Conservation (phyloP, 1,139 yeast species). For the Hemisphaericaspora subhashii region DNA sequence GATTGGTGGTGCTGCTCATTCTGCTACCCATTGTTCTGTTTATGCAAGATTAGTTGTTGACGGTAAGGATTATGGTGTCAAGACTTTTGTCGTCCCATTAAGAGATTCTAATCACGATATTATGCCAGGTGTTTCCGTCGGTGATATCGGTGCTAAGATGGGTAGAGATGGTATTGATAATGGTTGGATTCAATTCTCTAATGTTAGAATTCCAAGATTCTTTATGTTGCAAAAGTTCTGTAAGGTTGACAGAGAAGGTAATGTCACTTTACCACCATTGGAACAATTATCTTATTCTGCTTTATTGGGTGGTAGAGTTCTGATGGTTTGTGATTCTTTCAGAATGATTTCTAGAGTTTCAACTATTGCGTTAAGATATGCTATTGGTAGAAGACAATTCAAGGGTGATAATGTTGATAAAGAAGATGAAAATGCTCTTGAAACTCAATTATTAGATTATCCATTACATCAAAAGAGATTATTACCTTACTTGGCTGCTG, state of each 20-base stretch:
- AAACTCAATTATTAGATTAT: conserved; percentile 45
- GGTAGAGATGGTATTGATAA: conserved; percentile 52
- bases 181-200: conserved; percentile 51
- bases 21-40: conserved; percentile 45
- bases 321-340: conserved; percentile 46
- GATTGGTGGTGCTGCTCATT: conserved; percentile 54
- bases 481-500: conserved; percentile 45
- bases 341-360: conserved; percentile 42
- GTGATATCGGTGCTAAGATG: conserved; percentile 53
- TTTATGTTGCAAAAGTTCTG: conserved; percentile 52
- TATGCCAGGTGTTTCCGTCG: conserved; percentile 45
- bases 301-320: conserved; percentile 46
- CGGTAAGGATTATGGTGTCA: conserved; percentile 49
- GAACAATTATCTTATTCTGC: conserved; percentile 51
- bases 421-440: conserved; percentile 25
- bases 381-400: conserved; percentile 48
- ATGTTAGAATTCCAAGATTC: conserved; percentile 45
- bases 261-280: conserved; percentile 44
- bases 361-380: conserved; percentile 47
- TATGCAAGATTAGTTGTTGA: conserved; percentile 46
- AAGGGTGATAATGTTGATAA: conserved; percentile 27
- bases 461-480: conserved; percentile 50
- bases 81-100: conserved; percentile 50
- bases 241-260: conserved; percentile 41
- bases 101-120: conserved; percentile 46